Conservation (phyloP, 805 yeast species). For the Clavispora phyllophila region DNA sequence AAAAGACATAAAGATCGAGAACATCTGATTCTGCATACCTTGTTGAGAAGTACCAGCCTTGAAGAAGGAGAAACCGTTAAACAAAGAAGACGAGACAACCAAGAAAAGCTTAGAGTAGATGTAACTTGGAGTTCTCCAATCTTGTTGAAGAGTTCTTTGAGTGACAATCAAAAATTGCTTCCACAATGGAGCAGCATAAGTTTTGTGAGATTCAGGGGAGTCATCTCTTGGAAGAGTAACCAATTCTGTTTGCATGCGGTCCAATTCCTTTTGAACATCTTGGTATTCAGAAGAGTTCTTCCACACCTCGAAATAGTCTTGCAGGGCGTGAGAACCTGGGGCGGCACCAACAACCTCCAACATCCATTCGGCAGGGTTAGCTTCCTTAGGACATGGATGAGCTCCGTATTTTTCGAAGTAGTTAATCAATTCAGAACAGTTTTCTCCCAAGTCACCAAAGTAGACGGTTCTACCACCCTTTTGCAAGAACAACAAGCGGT, state of each 20-base stretch:
- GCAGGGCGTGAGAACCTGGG: constrained; percentile 69
- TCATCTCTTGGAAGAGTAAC: constrained; percentile 14
- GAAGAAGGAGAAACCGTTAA: constrained; percentile 70
- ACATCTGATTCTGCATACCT: constrained; percentile 63
- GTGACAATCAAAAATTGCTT: constrained; percentile 14
- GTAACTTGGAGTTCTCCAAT: constrained; percentile 60
- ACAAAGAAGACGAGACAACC: constrained; percentile 48
- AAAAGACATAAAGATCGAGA: constrained; percentile 43
- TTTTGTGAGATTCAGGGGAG: constrained; percentile 18
- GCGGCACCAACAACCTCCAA: constrained; percentile 80
- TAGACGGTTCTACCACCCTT: constrained; percentile 78
- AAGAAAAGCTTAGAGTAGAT: constrained; percentile 58
- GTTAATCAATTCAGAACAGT: constrained; percentile 50
- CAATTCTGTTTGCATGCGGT: constrained; percentile 57
- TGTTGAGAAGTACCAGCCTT: constrained; percentile 56
- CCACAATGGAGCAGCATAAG: constrained; percentile 14
- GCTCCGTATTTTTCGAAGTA: constrained; percentile 76
- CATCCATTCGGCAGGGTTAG: constrained; percentile 58
- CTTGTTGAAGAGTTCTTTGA: constrained; percentile 32
- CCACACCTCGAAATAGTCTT: constrained; percentile 78
- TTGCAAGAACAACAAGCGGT: constrained; percentile 59
- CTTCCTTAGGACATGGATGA: constrained; percentile 44
- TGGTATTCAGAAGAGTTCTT: constrained; percentile 56
- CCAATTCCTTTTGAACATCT: constrained; percentile 56
- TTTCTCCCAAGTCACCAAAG: constrained; percentile 74